A percentile compares a stretch with the other conserved stretches of the same genome.
These are phyloP conservation scores for Fusarium sp. DNA, from an alignment of 2,329 filamentous ascomycete species.

Conservation along the genomic window DNA sequence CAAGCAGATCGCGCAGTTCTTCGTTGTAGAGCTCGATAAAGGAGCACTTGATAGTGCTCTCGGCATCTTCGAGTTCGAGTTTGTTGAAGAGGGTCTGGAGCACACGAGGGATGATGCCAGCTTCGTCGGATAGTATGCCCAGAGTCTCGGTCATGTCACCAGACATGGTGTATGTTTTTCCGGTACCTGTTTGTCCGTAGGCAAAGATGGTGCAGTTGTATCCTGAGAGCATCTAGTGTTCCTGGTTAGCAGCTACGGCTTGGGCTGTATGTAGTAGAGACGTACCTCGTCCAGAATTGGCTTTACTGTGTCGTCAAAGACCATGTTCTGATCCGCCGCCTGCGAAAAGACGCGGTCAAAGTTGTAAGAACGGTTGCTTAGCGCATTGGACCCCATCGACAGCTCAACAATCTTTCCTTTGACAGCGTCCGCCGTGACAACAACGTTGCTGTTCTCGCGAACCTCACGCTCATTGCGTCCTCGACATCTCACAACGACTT, in stretches of 20 bases:
- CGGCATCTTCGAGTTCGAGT: slow-evolving; percentile 78
- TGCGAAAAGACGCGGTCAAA: slow-evolving; percentile 98
- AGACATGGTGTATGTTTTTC: slow-evolving; percentile 99
- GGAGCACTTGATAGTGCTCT: slow-evolving; percentile 94
- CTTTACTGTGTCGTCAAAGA: slow-evolving; percentile 94
- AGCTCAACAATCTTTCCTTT: slow-evolving; percentile 86
- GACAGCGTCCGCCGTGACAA: slow-evolving; percentile 86
- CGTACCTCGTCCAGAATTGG: slow-evolving; percentile 91
- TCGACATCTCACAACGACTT: slow-evolving; percentile 93
- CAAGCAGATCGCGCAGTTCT: slow-evolving; percentile 88
- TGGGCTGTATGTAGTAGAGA: neutral
- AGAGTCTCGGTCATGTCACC: slow-evolving; percentile 92
- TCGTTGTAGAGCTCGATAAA: slow-evolving; percentile 99
- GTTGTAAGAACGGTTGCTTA: slow-evolving; percentile 95
- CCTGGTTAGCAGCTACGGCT: slow-evolving; percentile 10
- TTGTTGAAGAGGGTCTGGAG: slow-evolving; percentile 87
- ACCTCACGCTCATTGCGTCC: slow-evolving; percentile 93
- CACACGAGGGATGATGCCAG: slow-evolving; percentile 93
- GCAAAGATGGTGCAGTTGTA: slow-evolving; percentile 99
- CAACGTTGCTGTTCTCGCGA: slow-evolving; percentile 92
- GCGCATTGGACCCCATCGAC: slow-evolving; percentile 89
- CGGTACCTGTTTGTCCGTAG: slow-evolving; percentile 96
- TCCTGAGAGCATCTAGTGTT: slow-evolving; percentile 82
- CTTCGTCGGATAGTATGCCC: slow-evolving; percentile 86
- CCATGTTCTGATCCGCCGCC: slow-evolving; percentile 90